Evolutionary conservation across 306 rosid genomes (phyloP), one percentile per base, ranked within the genome.

Genomic region (Fagus sylvatica): DNA sequence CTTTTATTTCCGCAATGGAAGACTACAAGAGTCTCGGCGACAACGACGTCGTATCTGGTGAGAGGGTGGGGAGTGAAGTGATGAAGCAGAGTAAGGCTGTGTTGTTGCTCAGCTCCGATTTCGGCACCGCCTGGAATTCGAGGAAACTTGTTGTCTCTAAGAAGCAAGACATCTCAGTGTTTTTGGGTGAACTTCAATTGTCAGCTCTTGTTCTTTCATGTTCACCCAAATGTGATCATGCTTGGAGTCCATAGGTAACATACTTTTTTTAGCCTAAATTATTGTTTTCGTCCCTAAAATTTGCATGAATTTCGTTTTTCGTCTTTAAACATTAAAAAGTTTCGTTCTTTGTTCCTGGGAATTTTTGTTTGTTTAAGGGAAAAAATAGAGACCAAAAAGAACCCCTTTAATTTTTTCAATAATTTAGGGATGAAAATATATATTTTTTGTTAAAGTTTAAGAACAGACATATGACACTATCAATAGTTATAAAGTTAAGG

Each of bases 201-300:
- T 91, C 97, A 40, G 82, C 86, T 11, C 91, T 94, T 56, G 92
- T 94, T 74, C 97, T 94, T 73, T 92, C 97, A 19, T 82, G 53
- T 84, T 88, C 93, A 28, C 91, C 97, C 49, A 94, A 90, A 84
- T 89, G 96, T 28, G 98, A 95, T 74, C 93, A 91, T 77, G 95
- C 98, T 39, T 95, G 98, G 98, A 82, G 81, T n/a, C 82, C 96
- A 92, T 56, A 89, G 98, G 98, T 92, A 81, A 68, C 28, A 6
- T 74, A 61, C 71, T 65, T 69, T 43, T 46, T 74, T 71, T 62
- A 49, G 28, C 28, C 28, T 22, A 22, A 22, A 22, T 22, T 22
- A 22, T 22, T 22, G 28, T 22, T 22, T 22, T 22, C 28, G 28
- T 22, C 28, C 28, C 28, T 22, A 22, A 22, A 22, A 22, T 22